Base-by-base conservation (phyloP, 371 early-diverging fungal species). In the Coelomomyces lativittatus region DNA sequence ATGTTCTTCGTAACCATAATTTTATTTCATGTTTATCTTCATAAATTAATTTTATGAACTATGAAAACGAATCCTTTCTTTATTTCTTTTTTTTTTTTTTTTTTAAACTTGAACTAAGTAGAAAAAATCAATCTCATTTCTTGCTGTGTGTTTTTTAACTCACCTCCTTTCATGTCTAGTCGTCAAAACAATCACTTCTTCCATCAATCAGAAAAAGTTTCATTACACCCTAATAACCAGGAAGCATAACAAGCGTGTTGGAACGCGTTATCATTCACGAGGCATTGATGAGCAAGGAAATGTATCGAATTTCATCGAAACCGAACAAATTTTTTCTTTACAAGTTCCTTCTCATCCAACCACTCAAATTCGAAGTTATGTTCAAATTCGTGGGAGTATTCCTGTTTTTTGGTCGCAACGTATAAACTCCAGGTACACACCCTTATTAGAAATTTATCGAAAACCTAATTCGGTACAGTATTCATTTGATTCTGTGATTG, bases 221-320 rank as follows among this genome's bases (percentile, higher is more conserved):
- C 67, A 64, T 27, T 83, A 84, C 56, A 80, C 68, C 4, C 64
- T 93, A n/a, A 69, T 91, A 26, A 78, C 88, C 4, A 79, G 91
- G 26, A 77, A 91, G 41, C 79, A 79, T 32, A 77, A 80, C 36
- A 77, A 76, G 52, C 71, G 88, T 28, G 48, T 54, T 52, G 80
- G 88, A 32, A 81, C 92, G 1, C 82, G 99, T 28, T 98, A 83
- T 62, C 86, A 89, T 56, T 79, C 83, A 28, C 81, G 99, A 51
- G 99, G 99, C 38, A 74, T 89, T 19, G 91, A 98, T 63, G 78
- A 63, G 24, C 52, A 83, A 3, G 99, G 98, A 17, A 74, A 97
- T 57, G 91, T 88, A 4, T 81, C 96, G 31, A 99, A 98, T 61
- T 91, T 78, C 67, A 96, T 93, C 3, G 99, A 99, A 62, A 97